A percentile compares a stretch with the other conserved stretches of the same genome.
These are phyloP conservation scores for Pythium sp. DNA, from an alignment of 352 stramenopile species.

Conservation along the genomic window DNA sequence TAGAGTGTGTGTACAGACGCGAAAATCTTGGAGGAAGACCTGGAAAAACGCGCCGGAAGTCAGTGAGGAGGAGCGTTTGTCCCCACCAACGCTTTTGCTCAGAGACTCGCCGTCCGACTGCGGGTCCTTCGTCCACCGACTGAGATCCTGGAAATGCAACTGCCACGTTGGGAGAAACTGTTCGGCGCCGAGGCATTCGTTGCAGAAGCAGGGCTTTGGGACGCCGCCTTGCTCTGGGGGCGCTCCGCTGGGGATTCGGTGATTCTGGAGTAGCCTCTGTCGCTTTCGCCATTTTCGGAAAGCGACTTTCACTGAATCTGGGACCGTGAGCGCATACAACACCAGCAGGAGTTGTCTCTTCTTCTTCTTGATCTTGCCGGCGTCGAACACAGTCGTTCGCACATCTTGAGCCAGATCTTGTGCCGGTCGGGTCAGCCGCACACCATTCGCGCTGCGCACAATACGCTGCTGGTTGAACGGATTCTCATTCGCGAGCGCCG, in stretches of 20 bases:
- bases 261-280: conserved; percentile 29
- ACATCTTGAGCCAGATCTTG: neutral
- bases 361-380: conserved; percentile 20
- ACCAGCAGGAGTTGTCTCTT: neutral
- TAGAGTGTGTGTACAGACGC: conserved; percentile 17
- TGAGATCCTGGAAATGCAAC: conserved; percentile 53
- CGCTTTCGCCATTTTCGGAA: conserved; percentile 46
- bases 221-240: conserved; percentile 38
- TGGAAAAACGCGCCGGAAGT: conserved; percentile 29
- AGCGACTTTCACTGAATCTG: conserved; percentile 22
- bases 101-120: neutral
- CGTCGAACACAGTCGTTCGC: conserved; percentile 13
- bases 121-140: conserved; percentile 27
- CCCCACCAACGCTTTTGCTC: neutral
- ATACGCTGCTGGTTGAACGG: conserved; percentile 43
- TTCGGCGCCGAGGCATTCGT: conserved; percentile 44
- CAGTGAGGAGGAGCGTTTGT: conserved; percentile 8
- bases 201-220: conserved; percentile 45
- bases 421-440: conserved; percentile 16
- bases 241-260: conserved; percentile 32
- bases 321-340: conserved; percentile 38
- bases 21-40: conserved; percentile 29
- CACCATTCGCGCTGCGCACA: conserved; percentile 28
- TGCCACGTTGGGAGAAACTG: conserved; percentile 54
- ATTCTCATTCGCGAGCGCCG: conserved; percentile 31